Evolutionary conservation across 495 filamentous ascomycete species (phyloP), one percentile per base, ranked within the genome.

Genomic region (Cladorrhinum samala): DNA sequence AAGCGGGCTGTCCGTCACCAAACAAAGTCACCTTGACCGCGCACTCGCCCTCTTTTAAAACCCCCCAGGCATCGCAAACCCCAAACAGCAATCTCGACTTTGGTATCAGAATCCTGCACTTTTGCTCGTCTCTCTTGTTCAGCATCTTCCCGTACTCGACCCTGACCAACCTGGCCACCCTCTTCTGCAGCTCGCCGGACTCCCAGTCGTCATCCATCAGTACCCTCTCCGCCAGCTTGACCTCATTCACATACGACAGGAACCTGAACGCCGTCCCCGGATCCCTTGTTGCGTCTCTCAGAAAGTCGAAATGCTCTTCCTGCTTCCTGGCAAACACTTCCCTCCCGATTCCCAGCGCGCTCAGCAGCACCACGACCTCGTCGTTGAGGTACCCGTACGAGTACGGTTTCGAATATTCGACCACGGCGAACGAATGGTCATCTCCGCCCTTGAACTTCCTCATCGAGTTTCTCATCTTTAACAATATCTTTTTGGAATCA

Each of bases 401-500:
- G 56, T 78, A 78, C 1, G 76, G 76, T 70, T 73, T 77, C 2
- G 77, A 76, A 41, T 73, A 68, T 17, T 71, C 72, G 0, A 79
- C 74, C 0, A 78, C 74, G 3, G 73, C 62, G 44, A 79, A 75
- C 4, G 69, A 72, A 36, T 60, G 41, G 60, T 78, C 73, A 13
- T 65, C 56, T 2, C 68, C 66, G 13, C 67, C 75, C 25, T 60
- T 68, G 50, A 79, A 72, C 50, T 80, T 79, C 52, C 69, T 72
- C 77, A 80, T 80, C 1, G 77, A 79, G 44, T 77, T 72, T 41
- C 77, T 61, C 55, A 80, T 68, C 49, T 70, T 66, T 13, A 74
- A 62, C 37, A 65, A 52, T 5, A 64, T 63, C 3, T 20, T 37
- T 5, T n/a, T n/a, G n/a, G n/a, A n/a, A n/a, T n/a, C n/a, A n/a